Percentiles rank a stretch among this genome's conserved stretches.
phyloP scores from a whole-genome alignment of 2,329 filamentous ascomycete species.

The Ophiostoma sp. region DNA sequence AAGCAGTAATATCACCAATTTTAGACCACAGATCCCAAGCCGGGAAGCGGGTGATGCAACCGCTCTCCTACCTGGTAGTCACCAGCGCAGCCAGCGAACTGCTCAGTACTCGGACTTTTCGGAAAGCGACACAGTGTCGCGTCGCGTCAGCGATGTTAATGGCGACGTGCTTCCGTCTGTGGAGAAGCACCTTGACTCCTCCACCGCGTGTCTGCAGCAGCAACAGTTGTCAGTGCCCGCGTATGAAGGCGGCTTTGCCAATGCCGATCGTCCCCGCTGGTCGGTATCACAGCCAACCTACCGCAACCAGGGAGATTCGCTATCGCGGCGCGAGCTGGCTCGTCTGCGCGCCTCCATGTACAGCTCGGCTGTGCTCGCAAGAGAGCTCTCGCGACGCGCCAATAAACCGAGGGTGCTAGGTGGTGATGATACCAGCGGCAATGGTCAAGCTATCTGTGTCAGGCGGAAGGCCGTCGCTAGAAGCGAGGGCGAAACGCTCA shows the following conservation, averaged over 20 bases:
- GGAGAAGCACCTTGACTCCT: not conserved
- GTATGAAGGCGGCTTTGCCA: conserved; percentile 27
- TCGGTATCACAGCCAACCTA: conserved; percentile 21
- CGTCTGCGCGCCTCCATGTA: conserved; percentile 72
- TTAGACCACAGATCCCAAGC: not conserved
- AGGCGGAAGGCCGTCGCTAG: not conserved
- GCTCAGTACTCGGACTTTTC: conserved; percentile 20
- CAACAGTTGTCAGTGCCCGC: not conserved
- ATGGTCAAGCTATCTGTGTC: conserved; percentile 18
- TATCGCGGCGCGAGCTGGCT: conserved; percentile 63
- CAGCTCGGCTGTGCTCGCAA: conserved; percentile 83
- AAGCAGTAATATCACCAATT: conserved; percentile 27
- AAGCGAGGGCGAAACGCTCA: conserved; percentile 26
- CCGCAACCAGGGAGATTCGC: conserved; percentile 2
- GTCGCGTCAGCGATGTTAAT: conserved; percentile 19
- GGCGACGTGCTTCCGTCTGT: not conserved
- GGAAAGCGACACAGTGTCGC: conserved; percentile 21
- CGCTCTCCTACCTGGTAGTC: conserved; percentile 22
- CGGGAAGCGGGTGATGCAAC: not conserved
- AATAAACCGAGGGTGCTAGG: conserved; percentile 42
- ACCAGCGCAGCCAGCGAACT: not conserved
- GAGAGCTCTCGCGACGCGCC: conserved; percentile 66
- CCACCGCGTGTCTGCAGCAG: not conserved
- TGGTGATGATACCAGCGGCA: conserved; percentile 24
- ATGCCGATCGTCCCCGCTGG: conserved; percentile 33